Evolutionary conservation across 2,329 filamentous ascomycete species (phyloP).

Genomic region (Grosmannia clavigera): DNA sequence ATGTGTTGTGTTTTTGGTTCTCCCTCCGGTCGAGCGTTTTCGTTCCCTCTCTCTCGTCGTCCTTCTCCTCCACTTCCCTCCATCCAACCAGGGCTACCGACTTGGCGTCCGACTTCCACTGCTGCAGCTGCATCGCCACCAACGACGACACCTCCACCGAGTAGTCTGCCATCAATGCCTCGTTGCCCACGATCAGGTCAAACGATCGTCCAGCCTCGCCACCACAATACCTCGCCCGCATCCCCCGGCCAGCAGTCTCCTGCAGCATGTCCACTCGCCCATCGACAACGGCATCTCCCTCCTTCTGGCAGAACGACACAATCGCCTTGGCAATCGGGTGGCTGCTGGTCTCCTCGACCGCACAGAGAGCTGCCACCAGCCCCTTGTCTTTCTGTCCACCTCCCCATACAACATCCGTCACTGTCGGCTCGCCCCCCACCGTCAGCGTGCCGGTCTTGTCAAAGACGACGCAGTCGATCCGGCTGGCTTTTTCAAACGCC

Average conservation of each 20-base stretch:
- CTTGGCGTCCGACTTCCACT: slow-evolving; percentile 52
- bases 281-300: not conserved
- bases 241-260: slow-evolving; percentile 60
- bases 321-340: slow-evolving; percentile 66
- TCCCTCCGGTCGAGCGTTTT: no score
- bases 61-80: not conserved
- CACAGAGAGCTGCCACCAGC: slow-evolving; percentile 42
- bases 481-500: slow-evolving; percentile 74
- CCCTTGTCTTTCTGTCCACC: slow-evolving; percentile 18
- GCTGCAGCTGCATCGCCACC: slow-evolving; percentile 27
- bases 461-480: slow-evolving; percentile 67
- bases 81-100: slow-evolving; percentile 44
- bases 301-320: slow-evolving; percentile 42
- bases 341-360: slow-evolving; percentile 57
- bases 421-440: slow-evolving; percentile 55
- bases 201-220: slow-evolving; percentile 16
- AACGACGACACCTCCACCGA: slow-evolving; percentile 25
- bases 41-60: no score
- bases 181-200: slow-evolving; percentile 59
- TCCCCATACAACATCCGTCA: slow-evolving; percentile 43
- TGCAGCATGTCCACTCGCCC: slow-evolving; percentile 33
- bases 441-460: slow-evolving; percentile 85
- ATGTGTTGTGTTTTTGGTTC: slow-evolving; percentile 14
- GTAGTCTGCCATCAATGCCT: slow-evolving; percentile 48
- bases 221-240: slow-evolving; percentile 38